Base-by-base conservation (phyloP, 768 basidiomycete genomes). In the Podaxis mareebaensis region DNA sequence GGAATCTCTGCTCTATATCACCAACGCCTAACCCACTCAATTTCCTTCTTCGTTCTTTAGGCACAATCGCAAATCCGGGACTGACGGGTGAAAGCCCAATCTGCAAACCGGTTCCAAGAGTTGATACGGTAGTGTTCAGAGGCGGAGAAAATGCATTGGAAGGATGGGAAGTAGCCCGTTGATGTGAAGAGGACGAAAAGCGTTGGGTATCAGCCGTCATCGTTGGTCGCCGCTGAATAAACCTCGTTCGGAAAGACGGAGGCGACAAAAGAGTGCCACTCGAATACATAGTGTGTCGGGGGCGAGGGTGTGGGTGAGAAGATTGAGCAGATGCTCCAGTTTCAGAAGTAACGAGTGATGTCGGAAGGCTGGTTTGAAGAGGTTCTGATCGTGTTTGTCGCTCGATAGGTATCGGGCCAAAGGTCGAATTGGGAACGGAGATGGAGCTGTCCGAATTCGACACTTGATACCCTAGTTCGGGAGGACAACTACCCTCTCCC, bases 41-140 rank as follows among this genome's bases (percentile, higher is more conserved):
- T 63, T 79, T 74, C 66, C 85, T 73, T 65, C 83, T 75, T 67
- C 85, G 74, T 66, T 84, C 81, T 53, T 76, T 72, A 22, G 88
- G 88, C 58, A 85, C 78, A 52, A 90, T 81, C n/a, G 82, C 79
- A 67, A 92, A 92, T n/a, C 91, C 91, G 36, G 91, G 91, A 68
- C 88, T 90, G 60, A 88, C 76, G 15, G 91, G 88, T 26, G 89
- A 90, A 44, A 92, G 69, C 4, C 91, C 91, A 66, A 92, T 91
- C 67, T 88, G 86, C 75, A 92, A 86, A 6, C 89, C 91, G 3
- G 77, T 67, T 13, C 81, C 78, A 20, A 83, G 66, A 10, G 77
- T 71, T 1, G 79, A 73, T 6, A 77, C 76, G 15, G 78, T 71
- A 33, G 20, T 57, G 55, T 77, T 75, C 11, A 77, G 71, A 26